Conservation (phyloP, 2,329 filamentous ascomycete species). For the Sporothrix globosa region DNA sequence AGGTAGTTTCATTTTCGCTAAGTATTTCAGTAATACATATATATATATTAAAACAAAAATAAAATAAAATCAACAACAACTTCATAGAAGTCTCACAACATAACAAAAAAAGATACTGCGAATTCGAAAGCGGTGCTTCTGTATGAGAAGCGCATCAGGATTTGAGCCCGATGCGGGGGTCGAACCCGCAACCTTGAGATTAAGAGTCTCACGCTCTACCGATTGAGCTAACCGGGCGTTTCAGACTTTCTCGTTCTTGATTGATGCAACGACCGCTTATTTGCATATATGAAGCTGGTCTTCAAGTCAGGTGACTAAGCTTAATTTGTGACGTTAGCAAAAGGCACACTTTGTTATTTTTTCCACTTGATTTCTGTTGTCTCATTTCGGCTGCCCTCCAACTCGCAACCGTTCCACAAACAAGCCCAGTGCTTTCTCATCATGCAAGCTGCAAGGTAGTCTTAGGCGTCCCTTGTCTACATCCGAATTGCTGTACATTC, state of each 20-base stretch:
- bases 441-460: too few species aligned
- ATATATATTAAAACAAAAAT: not conserved
- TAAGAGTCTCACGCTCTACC: conserved; percentile 75
- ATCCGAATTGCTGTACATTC: not conserved
- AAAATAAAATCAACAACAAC: not conserved
- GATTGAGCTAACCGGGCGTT: conserved; percentile 66
- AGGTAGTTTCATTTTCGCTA: too few species aligned
- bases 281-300: not conserved
- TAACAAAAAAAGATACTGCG: conserved; percentile 31
- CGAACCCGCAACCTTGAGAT: conserved; percentile 46
- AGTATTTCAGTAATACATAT: too few species aligned
- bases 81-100: not conserved
- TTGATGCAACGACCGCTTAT: not conserved
- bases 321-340: not conserved
- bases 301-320: not conserved
- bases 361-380: too few species aligned
- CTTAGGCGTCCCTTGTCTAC: too few species aligned
- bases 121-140: conserved; percentile 30
- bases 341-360: not conserved
- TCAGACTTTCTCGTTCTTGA: conserved; percentile 27
- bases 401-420: not conserved
- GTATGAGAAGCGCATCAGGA: conserved; percentile 43
- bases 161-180: conserved; percentile 55
- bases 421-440: not conserved
- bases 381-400: too few species aligned